Base-by-base conservation (phyloP, 257 asterid genomes). In the Jasminum sambac region DNA sequence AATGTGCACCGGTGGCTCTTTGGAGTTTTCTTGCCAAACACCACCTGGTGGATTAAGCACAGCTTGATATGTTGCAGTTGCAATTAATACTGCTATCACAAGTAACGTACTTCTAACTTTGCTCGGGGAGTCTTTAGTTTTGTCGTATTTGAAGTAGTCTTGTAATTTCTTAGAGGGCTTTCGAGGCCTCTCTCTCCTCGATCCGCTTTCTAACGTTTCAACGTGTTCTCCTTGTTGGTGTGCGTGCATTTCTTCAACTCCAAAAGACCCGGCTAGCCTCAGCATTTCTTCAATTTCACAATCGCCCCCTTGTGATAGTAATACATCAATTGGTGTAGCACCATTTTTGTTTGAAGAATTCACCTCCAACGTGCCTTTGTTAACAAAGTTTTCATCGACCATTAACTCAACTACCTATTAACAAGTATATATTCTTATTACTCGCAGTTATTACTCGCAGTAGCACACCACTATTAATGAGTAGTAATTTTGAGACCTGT, bases 1-100 rank as follows among this genome's bases (percentile, higher is more conserved):
- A 1, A 11, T 63, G 74, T 72, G 86, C 1, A 25, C 23, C 5
- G 73, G 63, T 7, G 42, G 69, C 25, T 12, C 59, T 3, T 13
- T 60, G 21, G 38, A 37, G 60, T 79, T 75, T 5, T 86, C 89
- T 59, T 89, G 87, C 90, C 92, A 86, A 7, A 83, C 82, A 6
- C 92, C 90, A 0, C 92, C 89, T 0, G 90, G 91, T 2, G 91
- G 96, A 48, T 80, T 86, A 8, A 81, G 81, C 52, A 81, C 86
- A 0, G 87, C 87, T 66, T 84, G 88, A 63, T 81, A 88, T 0
- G 96, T 82, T 1, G 82, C 78, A 0, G 89, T 81, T 5, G 74
- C 83, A 2, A 89, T 84, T 3, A 86, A 71, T 26, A 81, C 84
- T 0, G 89, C n/a, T n/a, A n/a, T n/a, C n/a, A n/a, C n/a, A n/a